A percentile compares a stretch with the other conserved stretches of the same genome.
Conservation (phyloP, 2,329 filamentous ascomycete species). For the Hypoxylon sp. region DNA sequence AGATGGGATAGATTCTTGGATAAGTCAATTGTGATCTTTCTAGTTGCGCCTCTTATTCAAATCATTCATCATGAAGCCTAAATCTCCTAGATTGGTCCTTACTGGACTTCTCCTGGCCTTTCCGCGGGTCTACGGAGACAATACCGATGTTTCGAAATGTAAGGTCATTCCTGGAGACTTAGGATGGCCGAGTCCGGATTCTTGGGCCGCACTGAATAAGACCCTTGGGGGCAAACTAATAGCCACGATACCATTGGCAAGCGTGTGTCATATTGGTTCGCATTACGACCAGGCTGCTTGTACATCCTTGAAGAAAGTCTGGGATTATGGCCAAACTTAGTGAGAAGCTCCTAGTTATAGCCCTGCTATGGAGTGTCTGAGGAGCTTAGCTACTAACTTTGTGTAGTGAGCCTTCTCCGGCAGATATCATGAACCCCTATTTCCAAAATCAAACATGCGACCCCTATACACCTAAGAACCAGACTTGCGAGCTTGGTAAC, state of each 20-base stretch:
- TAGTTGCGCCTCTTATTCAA: background rate
- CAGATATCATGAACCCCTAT: conserved; percentile 30
- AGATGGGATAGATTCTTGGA: background rate
- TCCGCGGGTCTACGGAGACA: background rate
- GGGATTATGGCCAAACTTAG: conserved; percentile 8
- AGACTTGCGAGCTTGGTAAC: conserved; percentile 62
- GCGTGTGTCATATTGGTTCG: conserved; percentile 20
- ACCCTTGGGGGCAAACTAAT: conserved; percentile 30
- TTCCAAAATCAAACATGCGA: conserved; percentile 59
- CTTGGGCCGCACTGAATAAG: conserved; percentile 24
- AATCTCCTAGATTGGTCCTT: background rate
- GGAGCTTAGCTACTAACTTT: background rate
- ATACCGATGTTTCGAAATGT: background rate
- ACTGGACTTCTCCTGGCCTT: background rate
- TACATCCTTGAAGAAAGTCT: background rate
- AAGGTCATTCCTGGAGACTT: conserved; percentile 20
- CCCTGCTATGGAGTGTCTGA: background rate
- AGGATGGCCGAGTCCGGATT: conserved; percentile 11
- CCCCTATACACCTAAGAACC: conserved; percentile 57
- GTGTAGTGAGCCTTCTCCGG: conserved; percentile 6
- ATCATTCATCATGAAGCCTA: background rate
- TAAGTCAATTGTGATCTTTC: background rate
- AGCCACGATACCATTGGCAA: conserved; percentile 20
- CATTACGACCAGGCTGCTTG: conserved; percentile 4
- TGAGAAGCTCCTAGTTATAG: background rate